Conservation (phyloP, 208 protist genomes). For the Trypanosoma boissoni region DNA sequence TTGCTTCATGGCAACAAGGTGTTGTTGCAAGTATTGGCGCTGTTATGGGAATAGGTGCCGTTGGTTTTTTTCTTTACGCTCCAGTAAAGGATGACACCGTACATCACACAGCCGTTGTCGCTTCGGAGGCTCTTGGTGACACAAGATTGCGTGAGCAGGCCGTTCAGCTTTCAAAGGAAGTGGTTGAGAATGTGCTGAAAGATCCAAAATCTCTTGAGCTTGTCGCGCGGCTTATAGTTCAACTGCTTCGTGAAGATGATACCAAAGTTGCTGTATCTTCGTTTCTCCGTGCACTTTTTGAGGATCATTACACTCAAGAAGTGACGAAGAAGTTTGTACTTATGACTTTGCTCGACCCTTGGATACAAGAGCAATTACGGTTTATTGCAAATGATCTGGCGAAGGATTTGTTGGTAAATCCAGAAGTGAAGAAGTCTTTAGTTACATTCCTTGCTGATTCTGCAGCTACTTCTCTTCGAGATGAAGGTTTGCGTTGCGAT, state of each 20-base stretch:
- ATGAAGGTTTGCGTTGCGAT: conserved; percentile 60
- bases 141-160: conserved; percentile 57
- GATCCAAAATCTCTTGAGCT: conserved; percentile 68
- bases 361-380: conserved; percentile 83
- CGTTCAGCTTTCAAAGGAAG: conserved; percentile 76
- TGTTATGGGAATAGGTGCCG: conserved; percentile 80
- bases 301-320: conserved; percentile 91
- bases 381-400: conserved; percentile 74
- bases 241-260: conserved; percentile 68
- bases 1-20: conserved; percentile 86
- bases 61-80: conserved; percentile 74
- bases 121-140: conserved; percentile 79
- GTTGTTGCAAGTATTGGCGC: conserved; percentile 83
- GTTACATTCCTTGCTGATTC: conserved; percentile 59
- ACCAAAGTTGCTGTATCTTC: conserved; percentile 80
- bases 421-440: conserved; percentile 46
- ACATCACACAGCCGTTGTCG: conserved; percentile 85
- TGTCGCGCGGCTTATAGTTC: conserved; percentile 52
- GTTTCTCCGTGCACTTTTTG: conserved; percentile 78
- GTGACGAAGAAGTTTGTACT: conserved; percentile 91
- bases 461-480: conserved; percentile 40
- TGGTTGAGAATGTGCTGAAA: conserved; percentile 69
- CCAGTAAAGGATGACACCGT: conserved; percentile 88
- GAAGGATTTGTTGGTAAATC: conserved; percentile 54
- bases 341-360: conserved; percentile 73